Base-by-base conservation (phyloP, 75 land plant species). In the Adiantum capillusveneris region DNA sequence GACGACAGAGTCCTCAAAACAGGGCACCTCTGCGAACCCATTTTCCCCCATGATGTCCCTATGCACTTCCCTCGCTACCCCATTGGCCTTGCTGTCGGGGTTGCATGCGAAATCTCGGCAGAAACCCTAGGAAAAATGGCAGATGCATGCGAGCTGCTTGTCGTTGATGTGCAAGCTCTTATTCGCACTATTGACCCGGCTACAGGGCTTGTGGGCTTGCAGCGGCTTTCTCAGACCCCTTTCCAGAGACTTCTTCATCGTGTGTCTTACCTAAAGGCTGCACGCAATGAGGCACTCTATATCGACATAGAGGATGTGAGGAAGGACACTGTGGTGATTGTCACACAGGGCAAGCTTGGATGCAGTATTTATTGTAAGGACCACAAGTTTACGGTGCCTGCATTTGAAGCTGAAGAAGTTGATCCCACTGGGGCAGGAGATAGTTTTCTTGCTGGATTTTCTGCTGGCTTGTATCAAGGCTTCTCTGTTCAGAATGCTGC, bases 401-500 rank as follows among this genome's bases (percentile, higher is more conserved):
- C 98, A 0, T 94, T 94, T 57, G 58, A 63, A 28, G 75, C 85
- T 0, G 44, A 63, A 7, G 85, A 94, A 74, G 59, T 94, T 14
- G 98, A 94, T 73, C 98, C 98, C 1, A 94, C 98, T 0, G 98
- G 98, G 22, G 98, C 98, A 1, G 98, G 98, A 0, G 98, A 94
- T 60, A 89, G 91, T 64, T 89, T 89, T 62, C 44, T 94, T 20
- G 98, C 82, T 9, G 98, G 96, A 1, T 81, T 94, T 42, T 76
- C 81, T 0, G 81, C 79, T 0, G 98, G 96, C 20, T 41, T 94
- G 41, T 67, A 70, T 44, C 69, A 69, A 30, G 98, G 96, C 0
- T 57, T 94, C 60, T 59, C 75, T 14, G 80, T 86, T 25, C 66
- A 77, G 13, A 81, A 89, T 53, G 84, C 98, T 37, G 95, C 82